Conservation (phyloP, 1,284 basidiomycete genomes). For the Veloboletus limbatus region DNA sequence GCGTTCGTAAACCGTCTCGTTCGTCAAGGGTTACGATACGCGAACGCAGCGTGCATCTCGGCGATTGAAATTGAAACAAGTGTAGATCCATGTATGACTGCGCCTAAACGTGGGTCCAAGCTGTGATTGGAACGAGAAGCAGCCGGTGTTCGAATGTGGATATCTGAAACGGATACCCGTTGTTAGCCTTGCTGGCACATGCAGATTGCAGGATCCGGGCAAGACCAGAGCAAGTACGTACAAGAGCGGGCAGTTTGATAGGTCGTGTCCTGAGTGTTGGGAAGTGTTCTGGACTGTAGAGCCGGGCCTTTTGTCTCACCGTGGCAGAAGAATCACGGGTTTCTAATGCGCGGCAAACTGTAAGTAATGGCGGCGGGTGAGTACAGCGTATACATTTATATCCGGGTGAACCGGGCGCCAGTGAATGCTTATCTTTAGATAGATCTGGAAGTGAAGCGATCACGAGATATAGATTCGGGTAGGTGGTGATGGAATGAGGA, state of each 20-base stretch:
- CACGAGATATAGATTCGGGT: background rate
- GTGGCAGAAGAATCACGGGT: too few relatives aligned
- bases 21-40: slow-evolving; percentile 22
- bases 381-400: background rate
- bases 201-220: too few relatives aligned
- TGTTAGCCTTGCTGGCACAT: background rate
- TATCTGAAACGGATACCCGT: slow-evolving; percentile 8
- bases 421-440: slow-evolving; percentile 7
- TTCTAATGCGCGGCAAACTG: background rate
- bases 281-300: slow-evolving; percentile 12
- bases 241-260: background rate
- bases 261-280: too few relatives aligned
- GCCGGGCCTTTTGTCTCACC: slow-evolving; percentile 5
- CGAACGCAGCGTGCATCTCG: slow-evolving; percentile 15
- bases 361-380: background rate
- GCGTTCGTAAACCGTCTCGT: slow-evolving; percentile 44
- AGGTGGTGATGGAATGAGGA: slow-evolving; percentile 2
- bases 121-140: background rate
- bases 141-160: slow-evolving; percentile 2
- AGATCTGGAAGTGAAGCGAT: background rate
- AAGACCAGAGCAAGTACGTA: background rate
- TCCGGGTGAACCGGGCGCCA: background rate
- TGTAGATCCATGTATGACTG: slow-evolving; percentile 18
- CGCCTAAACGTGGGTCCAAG: background rate
- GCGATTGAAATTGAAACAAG: slow-evolving; percentile 6